Conservation (phyloP, 805 yeast genomes). For the Debaryomyces tyrocola region DNA sequence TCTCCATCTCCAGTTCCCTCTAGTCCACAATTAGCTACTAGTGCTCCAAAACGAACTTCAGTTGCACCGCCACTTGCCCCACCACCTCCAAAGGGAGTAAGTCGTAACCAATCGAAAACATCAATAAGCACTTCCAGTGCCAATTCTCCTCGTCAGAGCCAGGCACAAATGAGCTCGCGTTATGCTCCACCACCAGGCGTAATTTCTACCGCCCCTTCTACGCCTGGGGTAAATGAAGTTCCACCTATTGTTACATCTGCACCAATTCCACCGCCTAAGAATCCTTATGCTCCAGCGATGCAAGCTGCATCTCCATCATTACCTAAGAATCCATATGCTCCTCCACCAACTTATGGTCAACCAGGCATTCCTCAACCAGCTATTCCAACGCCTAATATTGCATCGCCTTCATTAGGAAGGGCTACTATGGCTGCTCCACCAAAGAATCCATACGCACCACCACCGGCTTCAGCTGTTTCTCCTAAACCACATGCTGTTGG, state of each 20-base stretch:
- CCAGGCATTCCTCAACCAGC: slow-evolving; percentile 5
- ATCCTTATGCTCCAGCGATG: slow-evolving; percentile 27
- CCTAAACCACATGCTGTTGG: slow-evolving; percentile 14
- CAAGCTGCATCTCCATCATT: slow-evolving; percentile 10
- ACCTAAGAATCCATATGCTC: slow-evolving; percentile 22
- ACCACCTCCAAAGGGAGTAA: slow-evolving; percentile 28
- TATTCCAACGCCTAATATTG: slow-evolving; percentile 3
- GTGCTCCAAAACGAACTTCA: slow-evolving; percentile 17
- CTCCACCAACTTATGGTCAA: slow-evolving; percentile 11
- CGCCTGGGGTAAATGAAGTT: slow-evolving; percentile 19
- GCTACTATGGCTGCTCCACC: slow-evolving; percentile 14
- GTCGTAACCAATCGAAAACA: slow-evolving; percentile 24
- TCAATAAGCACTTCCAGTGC: slow-evolving; percentile 11
- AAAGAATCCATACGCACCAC: slow-evolving; percentile 27
- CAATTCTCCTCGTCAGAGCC: slow-evolving; percentile 18
- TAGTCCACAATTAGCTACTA: slow-evolving; percentile 18
- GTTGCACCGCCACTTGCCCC: slow-evolving; percentile 25
- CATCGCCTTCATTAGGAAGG: slow-evolving; percentile 2
- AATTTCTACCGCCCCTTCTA: slow-evolving; percentile 21
- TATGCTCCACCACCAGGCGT: slow-evolving; percentile 28
- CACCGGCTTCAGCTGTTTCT: slow-evolving; percentile 5
- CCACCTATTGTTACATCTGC: slow-evolving; percentile 21
- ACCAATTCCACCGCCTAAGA: slow-evolving; percentile 34
- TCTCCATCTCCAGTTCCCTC: slow-evolving; percentile 23
- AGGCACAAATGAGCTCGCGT: slow-evolving; percentile 25